Evolutionary conservation across 441 rosid species (phyloP).

Genomic region (Pelargonium australe): DNA sequence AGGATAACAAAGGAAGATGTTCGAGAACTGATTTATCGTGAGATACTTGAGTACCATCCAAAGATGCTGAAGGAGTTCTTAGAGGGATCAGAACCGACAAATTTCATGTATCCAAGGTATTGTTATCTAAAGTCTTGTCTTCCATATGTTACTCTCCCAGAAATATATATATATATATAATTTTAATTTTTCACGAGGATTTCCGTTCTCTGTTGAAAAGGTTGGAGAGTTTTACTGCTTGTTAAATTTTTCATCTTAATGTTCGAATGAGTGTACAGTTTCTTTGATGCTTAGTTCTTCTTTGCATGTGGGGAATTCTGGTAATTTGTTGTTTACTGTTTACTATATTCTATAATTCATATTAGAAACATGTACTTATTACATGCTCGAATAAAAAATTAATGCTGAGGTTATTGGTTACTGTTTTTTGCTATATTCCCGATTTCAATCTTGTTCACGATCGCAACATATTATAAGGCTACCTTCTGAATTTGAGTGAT

Average conservation of each 20-base stretch:
- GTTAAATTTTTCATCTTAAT: neutral
- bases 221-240: constrained; percentile 2
- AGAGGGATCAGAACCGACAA: constrained; percentile 89
- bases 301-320: neutral
- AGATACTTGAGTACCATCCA: constrained; percentile 98
- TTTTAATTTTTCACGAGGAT: neutral
- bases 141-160: neutral
- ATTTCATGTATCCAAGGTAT: constrained; percentile 98
- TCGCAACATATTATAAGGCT: too few relatives aligned
- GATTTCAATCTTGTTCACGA: too few relatives aligned
- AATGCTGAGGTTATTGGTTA: too few relatives aligned
- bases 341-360: neutral
- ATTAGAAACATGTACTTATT: neutral
- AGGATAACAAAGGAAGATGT: constrained; percentile 90
- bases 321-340: neutral
- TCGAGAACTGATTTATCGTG: constrained; percentile 90
- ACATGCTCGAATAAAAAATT: neutral
- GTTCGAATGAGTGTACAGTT: neutral
- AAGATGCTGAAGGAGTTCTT: constrained; percentile 95
- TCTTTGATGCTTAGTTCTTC: neutral
- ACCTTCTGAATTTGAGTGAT: too few relatives aligned
- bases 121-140: constrained; percentile 5
- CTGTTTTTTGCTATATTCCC: too few relatives aligned
- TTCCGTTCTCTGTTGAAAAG: neutral
- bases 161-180: too few relatives aligned